Conservation (phyloP, 2,329 filamentous ascomycete species). For the Didymella arachidicola region DNA sequence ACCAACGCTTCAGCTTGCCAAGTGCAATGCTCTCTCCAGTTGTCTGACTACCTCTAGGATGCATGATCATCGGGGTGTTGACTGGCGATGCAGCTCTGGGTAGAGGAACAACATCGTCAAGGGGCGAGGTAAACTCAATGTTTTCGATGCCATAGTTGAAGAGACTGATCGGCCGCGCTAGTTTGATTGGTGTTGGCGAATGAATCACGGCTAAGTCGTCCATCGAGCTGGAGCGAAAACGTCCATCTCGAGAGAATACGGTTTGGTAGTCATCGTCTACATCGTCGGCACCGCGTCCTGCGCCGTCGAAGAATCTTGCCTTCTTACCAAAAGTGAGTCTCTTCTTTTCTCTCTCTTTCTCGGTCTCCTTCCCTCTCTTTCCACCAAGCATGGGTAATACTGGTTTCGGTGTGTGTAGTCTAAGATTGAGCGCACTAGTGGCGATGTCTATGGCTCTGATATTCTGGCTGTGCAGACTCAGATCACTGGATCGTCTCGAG, state of each 20-base stretch:
- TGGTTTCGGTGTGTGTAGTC: background rate
- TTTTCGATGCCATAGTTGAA: slow-evolving; percentile 9
- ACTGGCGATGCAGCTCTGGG: background rate
- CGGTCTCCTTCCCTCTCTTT: background rate
- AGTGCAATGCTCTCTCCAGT: background rate
- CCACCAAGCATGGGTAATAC: background rate
- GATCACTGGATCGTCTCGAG: background rate
- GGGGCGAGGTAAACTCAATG: slow-evolving; percentile 9
- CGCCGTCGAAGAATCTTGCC: slow-evolving; percentile 5
- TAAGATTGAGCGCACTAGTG: background rate
- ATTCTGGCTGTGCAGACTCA: background rate
- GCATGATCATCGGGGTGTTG: background rate
- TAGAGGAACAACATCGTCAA: background rate
- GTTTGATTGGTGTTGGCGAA: background rate
- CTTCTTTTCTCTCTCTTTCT: background rate
- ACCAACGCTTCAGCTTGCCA: slow-evolving; percentile 1
- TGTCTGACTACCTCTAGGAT: background rate
- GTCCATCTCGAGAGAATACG: too few species aligned
- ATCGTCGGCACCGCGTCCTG: background rate
- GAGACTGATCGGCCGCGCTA: background rate
- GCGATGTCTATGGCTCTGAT: background rate
- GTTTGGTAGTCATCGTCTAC: background rate
- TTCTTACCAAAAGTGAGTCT: background rate
- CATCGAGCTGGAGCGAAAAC: slow-evolving; percentile 1
- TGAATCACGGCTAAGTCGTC: background rate